A percentile compares a stretch with the other conserved stretches of the same genome.
Evolutionary conservation across 148 eudicot species (phyloP).

Genomic region (Amaranthus cruentus): DNA sequence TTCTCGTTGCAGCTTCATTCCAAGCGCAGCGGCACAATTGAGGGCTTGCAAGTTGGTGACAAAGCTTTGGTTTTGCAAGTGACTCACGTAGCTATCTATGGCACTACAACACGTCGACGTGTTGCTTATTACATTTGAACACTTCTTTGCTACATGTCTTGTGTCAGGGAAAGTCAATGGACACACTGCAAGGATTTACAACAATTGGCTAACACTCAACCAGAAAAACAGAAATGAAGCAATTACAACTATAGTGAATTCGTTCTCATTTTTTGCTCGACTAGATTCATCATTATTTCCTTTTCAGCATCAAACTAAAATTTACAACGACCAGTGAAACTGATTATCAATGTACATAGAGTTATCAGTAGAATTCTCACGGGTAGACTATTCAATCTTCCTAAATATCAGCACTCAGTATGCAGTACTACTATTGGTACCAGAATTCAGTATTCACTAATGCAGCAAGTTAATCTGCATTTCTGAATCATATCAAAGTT

Average conservation of each 20-base stretch:
- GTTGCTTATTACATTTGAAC: slow-evolving; percentile 47
- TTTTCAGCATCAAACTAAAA: not conserved
- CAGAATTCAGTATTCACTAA: not conserved
- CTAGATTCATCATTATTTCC: not conserved
- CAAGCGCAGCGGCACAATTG: slow-evolving; percentile 90
- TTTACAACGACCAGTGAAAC: not conserved
- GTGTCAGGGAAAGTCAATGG: slow-evolving; percentile 74
- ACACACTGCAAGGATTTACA: slow-evolving; percentile 51
- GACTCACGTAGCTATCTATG: slow-evolving; percentile 60
- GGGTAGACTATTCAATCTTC: not conserved
- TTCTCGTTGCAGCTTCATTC: slow-evolving; percentile 60
- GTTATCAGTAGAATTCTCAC: not conserved
- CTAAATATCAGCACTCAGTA: not conserved
- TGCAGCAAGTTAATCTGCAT: not conserved
- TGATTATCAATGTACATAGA: not conserved
- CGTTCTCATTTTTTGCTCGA: not conserved
- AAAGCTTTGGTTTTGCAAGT: slow-evolving; percentile 89
- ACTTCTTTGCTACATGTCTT: slow-evolving; percentile 43
- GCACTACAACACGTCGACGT: slow-evolving; percentile 61
- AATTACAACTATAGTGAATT: not conserved
- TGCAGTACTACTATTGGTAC: not conserved
- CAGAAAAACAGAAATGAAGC: not conserved
- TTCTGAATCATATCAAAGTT: no score
- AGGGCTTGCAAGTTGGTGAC: slow-evolving; percentile 92
- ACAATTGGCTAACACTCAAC: not conserved